phyloP scores from a whole-genome alignment of 306 rosid species.

The Mimosa bimucronata region DNA sequence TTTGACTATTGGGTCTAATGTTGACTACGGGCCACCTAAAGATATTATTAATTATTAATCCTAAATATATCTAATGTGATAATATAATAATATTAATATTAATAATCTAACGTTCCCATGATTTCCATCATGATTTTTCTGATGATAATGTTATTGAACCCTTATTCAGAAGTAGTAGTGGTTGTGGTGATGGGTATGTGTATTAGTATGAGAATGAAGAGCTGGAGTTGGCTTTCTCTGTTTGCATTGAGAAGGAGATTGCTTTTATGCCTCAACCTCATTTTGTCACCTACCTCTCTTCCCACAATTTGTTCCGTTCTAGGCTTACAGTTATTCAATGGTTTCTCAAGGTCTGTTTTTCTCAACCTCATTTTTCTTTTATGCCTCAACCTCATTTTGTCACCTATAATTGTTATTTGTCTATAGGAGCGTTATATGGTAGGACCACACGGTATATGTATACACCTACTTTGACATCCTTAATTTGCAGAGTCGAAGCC shows the following conservation, averaged over 20 bases:
- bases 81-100: too few species aligned
- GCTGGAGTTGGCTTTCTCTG: constrained; percentile 36
- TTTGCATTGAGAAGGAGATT: constrained; percentile 49
- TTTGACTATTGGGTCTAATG: too few species aligned
- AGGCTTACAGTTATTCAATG: constrained; percentile 53
- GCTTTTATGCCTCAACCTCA: constrained; percentile 40
- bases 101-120: too few species aligned
- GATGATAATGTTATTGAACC: neutral
- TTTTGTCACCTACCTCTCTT: constrained; percentile 36
- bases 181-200: neutral
- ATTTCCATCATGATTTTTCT: neutral
- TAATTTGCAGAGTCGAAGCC: constrained; percentile 51
- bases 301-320: constrained; percentile 38
- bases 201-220: constrained; percentile 20
- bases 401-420: too few species aligned
- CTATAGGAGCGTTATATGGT: too few species aligned
- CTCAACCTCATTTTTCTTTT: too few species aligned
- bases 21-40: too few species aligned
- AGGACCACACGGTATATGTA: neutral
- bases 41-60: too few species aligned
- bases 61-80: too few species aligned
- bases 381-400: too few species aligned
- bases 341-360: constrained; percentile 53
- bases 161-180: neutral
- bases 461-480: neutral